Conservation (phyloP, 2,329 filamentous ascomycete genomes). For the Xylariaceae sp. region DNA sequence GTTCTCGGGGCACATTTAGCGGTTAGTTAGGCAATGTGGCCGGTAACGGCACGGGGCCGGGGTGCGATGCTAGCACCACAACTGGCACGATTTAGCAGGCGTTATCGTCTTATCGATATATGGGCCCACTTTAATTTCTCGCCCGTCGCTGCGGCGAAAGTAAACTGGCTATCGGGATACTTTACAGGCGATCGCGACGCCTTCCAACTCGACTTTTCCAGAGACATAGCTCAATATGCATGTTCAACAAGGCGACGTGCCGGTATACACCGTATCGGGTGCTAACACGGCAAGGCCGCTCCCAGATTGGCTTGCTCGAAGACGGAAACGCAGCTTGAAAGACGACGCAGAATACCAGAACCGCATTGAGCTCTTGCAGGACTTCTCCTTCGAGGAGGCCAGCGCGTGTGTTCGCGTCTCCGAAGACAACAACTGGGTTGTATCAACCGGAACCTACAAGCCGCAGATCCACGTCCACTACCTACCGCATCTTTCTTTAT, state of each 20-base stretch:
- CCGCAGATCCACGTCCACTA: constrained; percentile 95
- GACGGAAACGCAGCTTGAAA: constrained; percentile 86
- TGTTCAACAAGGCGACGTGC: constrained; percentile 76
- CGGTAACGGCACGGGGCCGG: too few species aligned
- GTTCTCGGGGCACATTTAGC: too few species aligned
- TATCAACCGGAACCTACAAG: constrained; percentile 78
- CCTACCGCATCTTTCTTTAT: constrained; percentile 87
- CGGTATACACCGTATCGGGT: constrained; percentile 93
- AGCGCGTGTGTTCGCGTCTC: constrained; percentile 81
- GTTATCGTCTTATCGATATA: constrained; percentile 14
- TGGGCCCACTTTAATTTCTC: constrained; percentile 19
- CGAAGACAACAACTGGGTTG: constrained; percentile 95
- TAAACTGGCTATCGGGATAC: not conserved
- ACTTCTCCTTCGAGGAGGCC: constrained; percentile 96
- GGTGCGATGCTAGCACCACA: too few species aligned
- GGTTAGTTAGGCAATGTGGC: too few species aligned
- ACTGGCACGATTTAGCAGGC: too few species aligned
- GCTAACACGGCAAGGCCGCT: constrained; percentile 81
- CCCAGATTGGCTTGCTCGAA: constrained; percentile 86
- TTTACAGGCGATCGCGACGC: not conserved
- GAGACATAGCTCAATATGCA: constrained; percentile 54
- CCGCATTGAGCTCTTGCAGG: constrained; percentile 89
- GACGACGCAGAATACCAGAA: constrained; percentile 90
- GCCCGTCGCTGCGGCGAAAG: not conserved
- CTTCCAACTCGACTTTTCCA: constrained; percentile 3